A percentile compares a stretch with the other conserved stretches of the same genome.
Conservation (phyloP, 2,329 filamentous ascomycete species). For the Alternaria sp. region DNA sequence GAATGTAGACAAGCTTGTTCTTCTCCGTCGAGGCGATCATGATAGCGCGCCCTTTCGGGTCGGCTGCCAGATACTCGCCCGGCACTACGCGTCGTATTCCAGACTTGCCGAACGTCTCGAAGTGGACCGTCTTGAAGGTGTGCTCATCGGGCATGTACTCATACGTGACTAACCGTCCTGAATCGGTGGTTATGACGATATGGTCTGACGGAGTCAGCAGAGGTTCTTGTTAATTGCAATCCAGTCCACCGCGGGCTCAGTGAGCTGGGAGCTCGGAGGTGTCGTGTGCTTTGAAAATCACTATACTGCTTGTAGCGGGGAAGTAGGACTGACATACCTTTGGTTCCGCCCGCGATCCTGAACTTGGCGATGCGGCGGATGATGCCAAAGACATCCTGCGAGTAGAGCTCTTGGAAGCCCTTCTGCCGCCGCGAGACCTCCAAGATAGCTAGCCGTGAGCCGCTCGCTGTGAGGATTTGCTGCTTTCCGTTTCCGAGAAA, state of each 20-base stretch:
- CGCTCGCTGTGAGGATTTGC: constrained; percentile 92
- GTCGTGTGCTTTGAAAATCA: constrained; percentile 54
- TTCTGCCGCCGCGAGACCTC: constrained; percentile 85
- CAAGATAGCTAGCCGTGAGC: constrained; percentile 85
- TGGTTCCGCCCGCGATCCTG: constrained; percentile 88
- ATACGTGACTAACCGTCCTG: constrained; percentile 90
- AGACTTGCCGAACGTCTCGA: constrained; percentile 98
- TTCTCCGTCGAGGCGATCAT: constrained; percentile 95
- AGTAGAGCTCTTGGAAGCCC: constrained; percentile 83
- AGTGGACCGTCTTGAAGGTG: constrained; percentile 84
- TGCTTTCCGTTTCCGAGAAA: constrained; percentile 97
- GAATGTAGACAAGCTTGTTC: constrained; percentile 98
- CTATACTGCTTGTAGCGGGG: constrained; percentile 51
- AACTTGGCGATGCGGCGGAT: constrained; percentile 89
- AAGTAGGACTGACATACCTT: constrained; percentile 71
- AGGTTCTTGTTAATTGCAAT: constrained; percentile 37
- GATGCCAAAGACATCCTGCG: constrained; percentile 96
- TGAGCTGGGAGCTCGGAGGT: constrained; percentile 32
- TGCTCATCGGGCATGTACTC: constrained; percentile 90
- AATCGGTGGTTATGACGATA: constrained; percentile 93
- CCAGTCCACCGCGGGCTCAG: constrained; percentile 33
- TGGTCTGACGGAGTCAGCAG: constrained; percentile 71
- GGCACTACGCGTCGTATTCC: constrained; percentile 92
- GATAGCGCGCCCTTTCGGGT: constrained; percentile 94
- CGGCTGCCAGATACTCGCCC: constrained; percentile 92